Base-by-base conservation (phyloP, 352 stramenopile genomes). In the Phytophthora macrochlamydospora region DNA sequence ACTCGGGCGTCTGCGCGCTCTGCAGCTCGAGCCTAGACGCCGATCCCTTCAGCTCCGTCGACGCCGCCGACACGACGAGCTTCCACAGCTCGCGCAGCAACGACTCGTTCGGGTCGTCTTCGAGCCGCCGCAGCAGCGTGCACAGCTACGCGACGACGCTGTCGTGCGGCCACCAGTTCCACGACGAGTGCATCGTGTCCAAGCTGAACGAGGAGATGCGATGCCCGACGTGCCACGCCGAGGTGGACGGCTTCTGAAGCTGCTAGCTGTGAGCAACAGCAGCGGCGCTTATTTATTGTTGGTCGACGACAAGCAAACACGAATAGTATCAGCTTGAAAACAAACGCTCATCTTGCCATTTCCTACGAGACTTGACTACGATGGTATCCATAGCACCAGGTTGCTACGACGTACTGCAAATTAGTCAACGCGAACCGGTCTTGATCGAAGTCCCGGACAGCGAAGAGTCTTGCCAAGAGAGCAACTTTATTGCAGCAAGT, bases 181-280 rank as follows among this genome's bases (percentile, higher is more conserved):
- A 89, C 65, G 76, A 89, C 48, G 79, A 89, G 58, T 87, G 78
- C 66, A 81, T 83, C 52, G 40, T 87, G 28, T 14, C 56, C 35
- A 70, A 76, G 55, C 72, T 87, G 29, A 87, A 87, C 64, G 67
- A 75, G 49, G 53, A 59, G 38, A 71, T 83, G 56, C 38, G n/a
- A 2, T 87, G 78, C 43, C 78, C 75, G 5, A 69, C 75, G 33
- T 83, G 78, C 44, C 67, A 69, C 56, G 48, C 31, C 28, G 63
- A 72, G 48, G 37, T 61, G 13, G 59, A 71, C 51, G 28, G 28
- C 28, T 64, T 64, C 48, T 64, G n/a, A 57, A 12, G 18, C 18
- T 24, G 18, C 18, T 24, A 24, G 18, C 18, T 24, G 18, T 24
- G 18, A 24, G 18, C 18, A 24, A 24, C 18, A 24, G 18, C 18